A percentile compares a stretch with the other conserved stretches of the same genome.
Evolutionary conservation across 2,329 filamentous ascomycete genomes (phyloP).

Genomic region (Phoma sp.): DNA sequence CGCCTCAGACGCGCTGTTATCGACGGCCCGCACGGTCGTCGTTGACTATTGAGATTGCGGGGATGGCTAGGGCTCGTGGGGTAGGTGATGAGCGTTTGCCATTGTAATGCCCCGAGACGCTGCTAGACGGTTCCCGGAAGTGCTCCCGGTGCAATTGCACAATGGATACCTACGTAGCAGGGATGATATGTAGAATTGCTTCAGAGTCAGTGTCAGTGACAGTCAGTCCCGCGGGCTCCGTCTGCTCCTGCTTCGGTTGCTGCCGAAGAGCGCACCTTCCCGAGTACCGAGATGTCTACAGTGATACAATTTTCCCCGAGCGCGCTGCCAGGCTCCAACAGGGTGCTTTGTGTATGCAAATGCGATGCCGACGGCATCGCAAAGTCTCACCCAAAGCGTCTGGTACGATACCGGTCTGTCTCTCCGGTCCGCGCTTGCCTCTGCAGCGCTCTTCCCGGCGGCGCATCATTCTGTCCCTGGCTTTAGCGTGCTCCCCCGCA

Average conservation of each 20-base stretch:
- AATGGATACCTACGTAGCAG: neutral
- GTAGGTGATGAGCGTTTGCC: slow-evolving; percentile 9
- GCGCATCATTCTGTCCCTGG: slow-evolving; percentile 22
- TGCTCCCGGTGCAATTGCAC: neutral
- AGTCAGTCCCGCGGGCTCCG: slow-evolving; percentile 26
- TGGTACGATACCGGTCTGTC: slow-evolving; percentile 17
- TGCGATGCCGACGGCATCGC: slow-evolving; percentile 4
- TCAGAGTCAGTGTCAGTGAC: neutral
- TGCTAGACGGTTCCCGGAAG: too few species aligned
- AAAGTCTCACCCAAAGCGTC: neutral
- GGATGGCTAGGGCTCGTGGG: slow-evolving; percentile 14
- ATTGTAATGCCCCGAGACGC: neutral
- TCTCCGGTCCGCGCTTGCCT: slow-evolving; percentile 16
- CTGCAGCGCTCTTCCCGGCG: slow-evolving; percentile 8
- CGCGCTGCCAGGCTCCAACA: neutral
- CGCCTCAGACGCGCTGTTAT: slow-evolving; percentile 24
- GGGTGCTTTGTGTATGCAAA: neutral
- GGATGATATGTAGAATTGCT: neutral
- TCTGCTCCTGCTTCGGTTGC: slow-evolving; percentile 5
- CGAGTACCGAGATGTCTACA: slow-evolving; percentile 18
- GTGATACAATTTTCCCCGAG: slow-evolving; percentile 2
- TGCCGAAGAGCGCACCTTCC: slow-evolving; percentile 27
- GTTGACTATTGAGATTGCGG: slow-evolving; percentile 13
- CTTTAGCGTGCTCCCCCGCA: slow-evolving; percentile 30
- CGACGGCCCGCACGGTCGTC: slow-evolving; percentile 17